Conservation (phyloP, 805 yeast genomes). For the Suhomyces kilbournensis region DNA sequence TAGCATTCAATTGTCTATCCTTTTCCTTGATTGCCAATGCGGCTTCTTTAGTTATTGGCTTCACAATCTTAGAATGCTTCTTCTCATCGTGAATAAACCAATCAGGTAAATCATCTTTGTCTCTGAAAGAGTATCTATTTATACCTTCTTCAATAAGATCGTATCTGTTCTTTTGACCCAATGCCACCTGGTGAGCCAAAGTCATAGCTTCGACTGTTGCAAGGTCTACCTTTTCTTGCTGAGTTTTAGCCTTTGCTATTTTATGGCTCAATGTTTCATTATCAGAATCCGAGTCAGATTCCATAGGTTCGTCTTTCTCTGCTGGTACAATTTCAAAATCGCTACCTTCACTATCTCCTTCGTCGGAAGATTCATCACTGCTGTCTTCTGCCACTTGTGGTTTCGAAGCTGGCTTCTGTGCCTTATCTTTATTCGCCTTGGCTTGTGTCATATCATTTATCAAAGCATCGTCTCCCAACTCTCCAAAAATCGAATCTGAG, state of each 20-base stretch:
- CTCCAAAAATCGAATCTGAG: constrained; percentile 38
- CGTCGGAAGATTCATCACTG: constrained; percentile 42
- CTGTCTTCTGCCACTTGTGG: constrained; percentile 8
- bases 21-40: constrained; percentile 43
- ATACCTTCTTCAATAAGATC: constrained; percentile 91
- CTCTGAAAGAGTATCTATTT: constrained; percentile 89
- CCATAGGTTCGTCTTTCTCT: constrained; percentile 23
- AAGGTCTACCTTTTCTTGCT: constrained; percentile 67
- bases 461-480: constrained; percentile 48
- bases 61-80: constrained; percentile 75
- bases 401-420: constrained; percentile 14
- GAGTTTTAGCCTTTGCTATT: constrained; percentile 43
- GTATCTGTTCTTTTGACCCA: constrained; percentile 80
- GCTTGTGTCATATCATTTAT: constrained; percentile 34
- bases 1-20: constrained; percentile 71
- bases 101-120: constrained; percentile 85
- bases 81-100: constrained; percentile 96
- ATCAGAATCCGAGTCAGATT: constrained; percentile 50
- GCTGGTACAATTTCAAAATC: constrained; percentile 45
- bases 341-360: constrained; percentile 25
- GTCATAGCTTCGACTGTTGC: constrained; percentile 98
- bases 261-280: constrained; percentile 40
- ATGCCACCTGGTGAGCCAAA: constrained; percentile 89
- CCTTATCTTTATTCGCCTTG: constrained; percentile 7
- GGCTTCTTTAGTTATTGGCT: constrained; percentile 92